Base-by-base conservation (phyloP, 2,329 filamentous ascomycete genomes). In the Trichoderma simmonsii region DNA sequence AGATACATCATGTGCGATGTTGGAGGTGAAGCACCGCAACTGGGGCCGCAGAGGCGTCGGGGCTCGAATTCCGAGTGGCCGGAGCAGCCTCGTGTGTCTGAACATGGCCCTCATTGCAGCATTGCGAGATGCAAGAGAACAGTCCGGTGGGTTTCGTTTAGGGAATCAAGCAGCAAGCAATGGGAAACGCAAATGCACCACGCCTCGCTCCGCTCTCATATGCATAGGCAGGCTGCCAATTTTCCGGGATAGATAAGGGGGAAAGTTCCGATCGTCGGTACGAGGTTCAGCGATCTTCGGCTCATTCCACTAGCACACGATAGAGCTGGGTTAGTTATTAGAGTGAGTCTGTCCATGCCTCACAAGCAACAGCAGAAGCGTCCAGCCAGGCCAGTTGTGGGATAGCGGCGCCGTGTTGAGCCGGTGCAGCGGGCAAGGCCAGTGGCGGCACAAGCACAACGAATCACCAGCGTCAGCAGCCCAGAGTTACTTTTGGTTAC, bases 1-100 rank as follows among this genome's bases (percentile, higher is more conserved):
- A 51, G 88, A 87, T 21, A 89, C 87, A 60, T 78, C 77, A 66
- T 78, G 71, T 11, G 70, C 48, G 21, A 39, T 66, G n/a, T n/a
- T 43, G 14, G 54, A 71, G 39, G 77, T 74, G 30, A 76, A 70
- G 51, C 36, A 56, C 39, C 76, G 75, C 24, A 70, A 62, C 18
- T 71, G 43, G 56, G 26, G 54, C 30, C 62, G 61, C 39, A 71
- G 48, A 43, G 60, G 15, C 24, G 32, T 34, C 24, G 56, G 56
- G 11, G 28, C 39, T 36, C 67, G 71, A 60, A 54, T 62, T n/a
- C 68, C 57, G 21, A 36, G n/a, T 43, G 56, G 64, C 70, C 67
- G 73, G 32, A 63, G 57, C 30, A 73, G 70, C 71, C 72, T 68
- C 43, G 71, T 51, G 62, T 72, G 60, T 36, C 56, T 75, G 60